Conservation (phyloP, 106 monocot species). For the Dioscorea zingiberensis region DNA sequence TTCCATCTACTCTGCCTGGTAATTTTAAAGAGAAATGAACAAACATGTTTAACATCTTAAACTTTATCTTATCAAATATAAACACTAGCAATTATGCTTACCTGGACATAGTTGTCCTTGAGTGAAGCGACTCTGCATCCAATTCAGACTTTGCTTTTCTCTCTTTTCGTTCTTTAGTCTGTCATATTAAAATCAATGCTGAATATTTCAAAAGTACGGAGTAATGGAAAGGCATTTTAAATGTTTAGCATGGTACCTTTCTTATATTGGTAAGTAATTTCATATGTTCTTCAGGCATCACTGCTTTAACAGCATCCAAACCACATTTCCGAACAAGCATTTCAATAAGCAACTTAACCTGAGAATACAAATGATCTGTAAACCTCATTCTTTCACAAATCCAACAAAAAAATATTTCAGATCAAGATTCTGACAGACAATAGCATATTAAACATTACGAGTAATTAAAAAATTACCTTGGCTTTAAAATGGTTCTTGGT, state of each 20-base stretch:
- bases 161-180: slow-evolving; percentile 76
- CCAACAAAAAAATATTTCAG: not conserved
- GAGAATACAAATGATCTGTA: not conserved
- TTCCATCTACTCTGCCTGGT: slow-evolving; percentile 75
- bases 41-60: not conserved
- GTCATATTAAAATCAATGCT: slow-evolving; percentile 3
- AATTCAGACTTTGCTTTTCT: slow-evolving; percentile 56
- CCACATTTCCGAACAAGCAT: slow-evolving; percentile 96
- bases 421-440: not conserved
- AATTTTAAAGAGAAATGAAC: not conserved
- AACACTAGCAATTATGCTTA: slow-evolving; percentile 1
- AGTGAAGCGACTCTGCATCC: slow-evolving; percentile 42
- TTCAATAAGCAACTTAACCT: slow-evolving; percentile 84
- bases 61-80: not conserved
- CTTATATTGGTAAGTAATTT: slow-evolving; percentile 84
- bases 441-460: not conserved
- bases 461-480: slow-evolving; percentile 38
- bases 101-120: slow-evolving; percentile 59
- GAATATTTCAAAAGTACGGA: not conserved
- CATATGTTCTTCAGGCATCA: slow-evolving; percentile 97
- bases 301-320: slow-evolving; percentile 82
- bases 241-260: slow-evolving; percentile 41
- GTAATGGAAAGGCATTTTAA: not conserved
- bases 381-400: not conserved
- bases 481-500: slow-evolving; percentile 91